A percentile compares a stretch with the other conserved stretches of the same genome.
Evolutionary conservation across 495 filamentous ascomycete genomes (phyloP).

Genomic region (Durotheca rogersii): DNA sequence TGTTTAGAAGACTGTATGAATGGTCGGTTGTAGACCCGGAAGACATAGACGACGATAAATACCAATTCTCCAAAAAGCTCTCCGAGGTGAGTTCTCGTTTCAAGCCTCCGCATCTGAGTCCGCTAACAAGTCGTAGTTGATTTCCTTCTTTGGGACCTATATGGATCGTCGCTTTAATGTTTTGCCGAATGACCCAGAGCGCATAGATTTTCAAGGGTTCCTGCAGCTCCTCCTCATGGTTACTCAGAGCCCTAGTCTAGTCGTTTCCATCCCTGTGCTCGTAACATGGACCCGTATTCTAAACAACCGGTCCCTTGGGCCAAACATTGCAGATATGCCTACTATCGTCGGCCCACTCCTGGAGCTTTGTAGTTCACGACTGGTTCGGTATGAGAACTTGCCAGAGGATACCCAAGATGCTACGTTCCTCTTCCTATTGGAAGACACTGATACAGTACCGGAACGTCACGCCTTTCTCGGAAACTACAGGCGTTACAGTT

Average conservation of each 20-base stretch:
- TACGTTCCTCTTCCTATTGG: conserved; percentile 75
- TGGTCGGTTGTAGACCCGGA: conserved; percentile 78
- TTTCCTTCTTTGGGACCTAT: conserved; percentile 80
- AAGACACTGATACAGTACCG: conserved; percentile 92
- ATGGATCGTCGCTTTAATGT: conserved; percentile 72
- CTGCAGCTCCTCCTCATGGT: conserved; percentile 77
- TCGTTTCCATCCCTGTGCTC: conserved; percentile 89
- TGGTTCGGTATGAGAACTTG: conserved; percentile 82
- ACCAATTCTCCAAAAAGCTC: conserved; percentile 87
- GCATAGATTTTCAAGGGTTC: conserved; percentile 71
- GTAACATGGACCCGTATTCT: conserved; percentile 85
- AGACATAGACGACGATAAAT: conserved; percentile 86
- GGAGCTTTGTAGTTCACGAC: conserved; percentile 71
- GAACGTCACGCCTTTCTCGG: conserved; percentile 97
- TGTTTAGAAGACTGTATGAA: conserved; percentile 75
- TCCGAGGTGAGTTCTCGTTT: conserved; percentile 65
- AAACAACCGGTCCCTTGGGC: conserved; percentile 62
- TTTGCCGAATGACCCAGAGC: conserved; percentile 49
- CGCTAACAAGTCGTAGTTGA: conserved; percentile 56
- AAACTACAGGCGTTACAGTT: conserved; percentile 90
- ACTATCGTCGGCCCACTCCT: conserved; percentile 70
- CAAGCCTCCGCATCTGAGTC: not conserved
- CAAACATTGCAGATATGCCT: conserved; percentile 61
- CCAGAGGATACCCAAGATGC: conserved; percentile 78
- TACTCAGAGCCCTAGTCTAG: conserved; percentile 80